Conservation (phyloP, 2,329 filamentous ascomycete species). For the Cercospora sp. region DNA sequence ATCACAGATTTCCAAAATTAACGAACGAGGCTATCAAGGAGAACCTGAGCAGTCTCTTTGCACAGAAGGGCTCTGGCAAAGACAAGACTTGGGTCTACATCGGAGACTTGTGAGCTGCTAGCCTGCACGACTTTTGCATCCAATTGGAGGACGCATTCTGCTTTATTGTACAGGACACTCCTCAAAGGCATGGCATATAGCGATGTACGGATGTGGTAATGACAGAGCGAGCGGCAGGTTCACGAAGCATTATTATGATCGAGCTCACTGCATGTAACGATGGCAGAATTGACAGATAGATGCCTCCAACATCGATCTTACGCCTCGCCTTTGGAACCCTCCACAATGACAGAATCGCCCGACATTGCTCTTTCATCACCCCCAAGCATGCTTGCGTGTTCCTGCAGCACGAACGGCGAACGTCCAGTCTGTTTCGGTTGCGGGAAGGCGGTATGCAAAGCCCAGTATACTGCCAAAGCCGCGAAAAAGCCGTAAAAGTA, state of each 20-base stretch:
- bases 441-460: slow-evolving; percentile 16
- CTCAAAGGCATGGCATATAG: neutral
- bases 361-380: neutral
- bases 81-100: slow-evolving; percentile 63
- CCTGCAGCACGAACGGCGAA: slow-evolving; percentile 20
- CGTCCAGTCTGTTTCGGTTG: slow-evolving; percentile 15
- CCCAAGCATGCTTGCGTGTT: slow-evolving; percentile 7
- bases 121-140: neutral
- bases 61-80: slow-evolving; percentile 61
- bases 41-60: slow-evolving; percentile 67
- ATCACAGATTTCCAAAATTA: slow-evolving; percentile 63
- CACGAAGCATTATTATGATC: neutral
- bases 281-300: neutral
- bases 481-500: slow-evolving; percentile 25
- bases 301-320: neutral
- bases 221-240: neutral
- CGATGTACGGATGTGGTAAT: slow-evolving; percentile 1
- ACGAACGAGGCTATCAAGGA: slow-evolving; percentile 70
- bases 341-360: neutral
- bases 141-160: neutral
- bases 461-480: slow-evolving; percentile 13
- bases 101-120: slow-evolving; percentile 20
- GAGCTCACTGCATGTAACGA: neutral
- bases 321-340: neutral
- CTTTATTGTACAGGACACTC: neutral